Evolutionary conservation across 2,329 filamentous ascomycete genomes (phyloP), one percentile per base, ranked within the genome.

Genomic region (Apiospora sp.): DNA sequence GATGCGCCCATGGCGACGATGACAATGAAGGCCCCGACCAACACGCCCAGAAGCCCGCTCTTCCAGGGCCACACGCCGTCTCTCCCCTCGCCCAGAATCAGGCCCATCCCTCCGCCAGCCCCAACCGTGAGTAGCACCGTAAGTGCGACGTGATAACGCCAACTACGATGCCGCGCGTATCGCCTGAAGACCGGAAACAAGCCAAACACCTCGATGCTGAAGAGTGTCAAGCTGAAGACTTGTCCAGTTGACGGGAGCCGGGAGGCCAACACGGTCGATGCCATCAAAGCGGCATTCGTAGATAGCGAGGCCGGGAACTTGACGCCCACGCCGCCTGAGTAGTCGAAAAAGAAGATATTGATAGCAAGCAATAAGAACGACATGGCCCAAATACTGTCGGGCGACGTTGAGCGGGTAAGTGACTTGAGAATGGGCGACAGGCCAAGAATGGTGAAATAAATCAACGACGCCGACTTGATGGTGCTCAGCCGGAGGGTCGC

Each of bases 341-440:
- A 99, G 86, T 99, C 96, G 80, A 98, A 98, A 81, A 97, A 98
- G 83, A 98, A 97, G 74, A 98, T 94, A 82, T 99, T 99, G 83
- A 98, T 96, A 78, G 93, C 90, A 75, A 99, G 90, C 64, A 99
- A 88, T 91, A 95, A 96, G 79, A 94, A 95, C 69, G 94, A 96
- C 86, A 99, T 93, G 72, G 96, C 94, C 96, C 96, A 99, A 81
- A 99, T 99, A 61, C 93, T 96, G 86, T 99, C 96, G 72, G 91
- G 93, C 10, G 94, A 96, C 5, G 96, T 98, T 6, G 95, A 98
- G 69, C 90, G 90, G 0, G 96, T 99, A n/a, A 99, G 89, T 1
- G 95, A 98, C 82, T 98, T 98, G 74, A 99, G 90, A 75, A 99
- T 98, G 0, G 96, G 96, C 58, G 94, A 97, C 4, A 99, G 88